Conservation (phyloP, 495 filamentous ascomycete genomes). For the Penicillium fimorum region DNA sequence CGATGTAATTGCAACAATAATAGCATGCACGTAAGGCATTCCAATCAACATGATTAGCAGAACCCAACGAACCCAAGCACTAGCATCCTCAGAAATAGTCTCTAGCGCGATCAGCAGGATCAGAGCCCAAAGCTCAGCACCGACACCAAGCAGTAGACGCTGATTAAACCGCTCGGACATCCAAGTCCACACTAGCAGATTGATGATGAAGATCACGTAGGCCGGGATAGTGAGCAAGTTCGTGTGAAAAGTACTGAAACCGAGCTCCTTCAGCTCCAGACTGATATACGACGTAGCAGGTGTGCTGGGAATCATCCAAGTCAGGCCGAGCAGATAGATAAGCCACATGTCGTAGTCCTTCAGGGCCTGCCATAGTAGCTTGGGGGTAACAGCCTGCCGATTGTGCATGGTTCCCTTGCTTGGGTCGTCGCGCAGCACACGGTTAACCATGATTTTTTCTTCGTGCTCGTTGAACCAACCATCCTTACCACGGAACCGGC, state of each 20-base stretch:
- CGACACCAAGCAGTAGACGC: constrained; percentile 51
- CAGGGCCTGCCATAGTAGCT: constrained; percentile 55
- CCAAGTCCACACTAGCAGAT: constrained; percentile 49
- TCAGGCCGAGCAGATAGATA: constrained; percentile 62
- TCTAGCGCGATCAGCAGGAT: constrained; percentile 53
- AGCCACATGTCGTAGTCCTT: constrained; percentile 73
- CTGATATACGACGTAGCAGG: constrained; percentile 60
- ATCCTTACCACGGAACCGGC: constrained; percentile 63
- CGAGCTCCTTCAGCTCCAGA: constrained; percentile 55
- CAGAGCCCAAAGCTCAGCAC: constrained; percentile 55
- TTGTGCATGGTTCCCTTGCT: constrained; percentile 61
- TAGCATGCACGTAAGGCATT: constrained; percentile 63
- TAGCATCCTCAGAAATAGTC: constrained; percentile 33
- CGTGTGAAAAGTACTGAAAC: constrained; percentile 65
- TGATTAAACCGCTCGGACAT: constrained; percentile 54
- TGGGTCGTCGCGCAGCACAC: constrained; percentile 62
- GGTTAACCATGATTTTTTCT: constrained; percentile 59
- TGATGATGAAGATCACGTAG: constrained; percentile 49
- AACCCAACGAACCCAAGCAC: constrained; percentile 53
- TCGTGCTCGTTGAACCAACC: constrained; percentile 64
- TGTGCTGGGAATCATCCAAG: constrained; percentile 52
- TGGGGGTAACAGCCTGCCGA: constrained; percentile 58
- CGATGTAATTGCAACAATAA: constrained; percentile 66
- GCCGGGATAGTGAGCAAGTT: constrained; percentile 69
- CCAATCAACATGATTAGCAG: constrained; percentile 53